Evolutionary conservation across 1,139 yeast species (phyloP), one percentile per base, ranked within the genome.

Genomic region (Candida neerlandica): DNA sequence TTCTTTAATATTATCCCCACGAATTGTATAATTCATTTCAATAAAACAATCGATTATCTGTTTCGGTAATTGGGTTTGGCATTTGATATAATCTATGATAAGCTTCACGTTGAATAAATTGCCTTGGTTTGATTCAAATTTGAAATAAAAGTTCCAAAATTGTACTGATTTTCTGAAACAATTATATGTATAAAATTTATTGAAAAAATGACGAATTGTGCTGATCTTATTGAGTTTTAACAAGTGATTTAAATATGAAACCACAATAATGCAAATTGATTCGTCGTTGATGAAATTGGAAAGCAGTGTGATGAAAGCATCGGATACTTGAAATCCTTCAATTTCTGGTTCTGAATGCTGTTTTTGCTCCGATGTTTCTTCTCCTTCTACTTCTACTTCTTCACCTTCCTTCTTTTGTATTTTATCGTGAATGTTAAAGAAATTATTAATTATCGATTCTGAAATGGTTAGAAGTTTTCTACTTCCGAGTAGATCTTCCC

Each of bases 71-170:
- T 70, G 67, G 0, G 84, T 73, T 16, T 72, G 59, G 1, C 56
- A 61, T 29, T 77, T 78, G 32, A 84, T 60, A 44, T 73, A 70
- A 21, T 69, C 62, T 5, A 82, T 66, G 14, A 85, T 67, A 40
- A 65, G 66, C 32, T 69, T 63, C 40, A 84, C 57, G 55, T 80
- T 81, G 26, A 58, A 59, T 41, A 73, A 68, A 53, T 83, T 80
- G 29, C 70, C 67, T 45, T 70, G n/a, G 18, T 10, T 34, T 12
- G 72, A 60, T 55, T 85, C 87, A 58, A 77, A 82, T 44, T 80
- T 78, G 50, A 85, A 73, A 53, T 67, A 82, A 43, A 77, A 74
- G 16, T 67, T 63, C 91, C 91, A 86, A 55, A 84, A 86, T 19
- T 71, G 60, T 3, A 65, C 63, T 1, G 83, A 79, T 4, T 66